Percentiles rank a stretch among this genome's conserved stretches.
These are phyloP conservation scores for Aspergillus fructus DNA, from an alignment of 2,329 filamentous ascomycete species.

Conservation along the genomic window DNA sequence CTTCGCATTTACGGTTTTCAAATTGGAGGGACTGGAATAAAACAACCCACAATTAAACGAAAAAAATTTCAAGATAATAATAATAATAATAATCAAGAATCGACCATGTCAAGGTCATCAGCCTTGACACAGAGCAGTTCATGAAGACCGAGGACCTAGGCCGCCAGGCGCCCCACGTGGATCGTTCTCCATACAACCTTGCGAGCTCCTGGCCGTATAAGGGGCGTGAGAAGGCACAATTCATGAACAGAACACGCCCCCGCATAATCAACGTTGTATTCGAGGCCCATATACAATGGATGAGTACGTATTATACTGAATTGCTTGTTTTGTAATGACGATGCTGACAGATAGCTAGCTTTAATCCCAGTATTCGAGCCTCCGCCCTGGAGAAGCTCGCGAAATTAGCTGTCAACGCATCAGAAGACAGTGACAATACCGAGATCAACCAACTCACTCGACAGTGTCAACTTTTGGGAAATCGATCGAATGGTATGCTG, in stretches of 20 bases:
- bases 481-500: constrained; percentile 29
- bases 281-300: constrained; percentile 26
- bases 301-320: constrained; percentile 23
- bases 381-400: constrained; percentile 47
- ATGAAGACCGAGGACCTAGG: background rate
- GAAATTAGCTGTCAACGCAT: constrained; percentile 38
- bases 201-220: background rate
- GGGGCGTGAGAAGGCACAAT: background rate
- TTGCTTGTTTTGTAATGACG: background rate
- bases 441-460: constrained; percentile 38
- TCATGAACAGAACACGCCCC: background rate
- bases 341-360: constrained; percentile 24
- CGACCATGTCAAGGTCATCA: no score
- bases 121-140: background rate
- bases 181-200: background rate
- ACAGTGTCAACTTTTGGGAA: constrained; percentile 26
- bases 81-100: no score
- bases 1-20: no score
- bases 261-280: background rate
- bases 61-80: no score
- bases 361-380: constrained; percentile 37
- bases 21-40: no score
- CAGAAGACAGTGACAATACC: constrained; percentile 27
- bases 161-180: constrained; percentile 2
- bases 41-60: no score